Percentiles rank a stretch among this genome's conserved stretches.
Evolutionary conservation across 495 filamentous ascomycete species (phyloP).

Genomic region (Podospora comata): DNA sequence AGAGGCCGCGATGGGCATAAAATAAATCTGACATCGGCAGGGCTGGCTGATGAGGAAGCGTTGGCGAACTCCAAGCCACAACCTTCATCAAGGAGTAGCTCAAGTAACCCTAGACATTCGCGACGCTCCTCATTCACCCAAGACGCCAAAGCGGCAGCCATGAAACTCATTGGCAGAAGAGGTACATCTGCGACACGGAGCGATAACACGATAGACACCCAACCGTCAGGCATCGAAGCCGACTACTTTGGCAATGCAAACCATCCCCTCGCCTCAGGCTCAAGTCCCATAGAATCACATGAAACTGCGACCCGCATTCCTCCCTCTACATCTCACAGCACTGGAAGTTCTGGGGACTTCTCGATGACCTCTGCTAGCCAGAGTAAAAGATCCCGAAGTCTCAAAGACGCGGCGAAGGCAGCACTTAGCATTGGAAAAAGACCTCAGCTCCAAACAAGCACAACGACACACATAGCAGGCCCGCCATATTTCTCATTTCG

Average conservation of each 20-base stretch:
- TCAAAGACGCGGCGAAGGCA: conserved; percentile 29
- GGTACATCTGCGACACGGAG: conserved; percentile 16
- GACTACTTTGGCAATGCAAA: conserved; percentile 30
- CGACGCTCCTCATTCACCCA: conserved; percentile 30
- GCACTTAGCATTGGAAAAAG: conserved; percentile 24
- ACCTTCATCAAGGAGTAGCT: conserved; percentile 24
- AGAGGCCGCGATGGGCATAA: conserved; percentile 6
- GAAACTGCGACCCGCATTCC: conserved; percentile 8
- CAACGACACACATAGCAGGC: conserved; percentile 4
- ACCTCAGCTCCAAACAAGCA: conserved; percentile 2
- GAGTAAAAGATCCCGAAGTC: conserved; percentile 26
- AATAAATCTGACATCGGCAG: conserved; percentile 27
- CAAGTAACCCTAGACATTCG: conserved; percentile 19
- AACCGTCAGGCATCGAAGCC: conserved; percentile 8
- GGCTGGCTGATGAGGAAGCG: conserved; percentile 28
- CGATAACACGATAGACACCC: conserved; percentile 6
- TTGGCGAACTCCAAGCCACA: conserved; percentile 18
- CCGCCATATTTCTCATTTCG: conserved; percentile 23
- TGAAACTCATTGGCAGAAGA: conserved; percentile 28
- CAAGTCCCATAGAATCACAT: conserved; percentile 1
- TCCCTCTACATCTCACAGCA: conserved; percentile 25
- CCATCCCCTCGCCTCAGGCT: not conserved
- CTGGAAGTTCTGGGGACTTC: conserved; percentile 15
- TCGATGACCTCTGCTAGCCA: conserved; percentile 18
- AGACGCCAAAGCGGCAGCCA: conserved; percentile 30